Evolutionary conservation across 2,329 filamentous ascomycete genomes (phyloP).

Genomic region (Didymella sp.): DNA sequence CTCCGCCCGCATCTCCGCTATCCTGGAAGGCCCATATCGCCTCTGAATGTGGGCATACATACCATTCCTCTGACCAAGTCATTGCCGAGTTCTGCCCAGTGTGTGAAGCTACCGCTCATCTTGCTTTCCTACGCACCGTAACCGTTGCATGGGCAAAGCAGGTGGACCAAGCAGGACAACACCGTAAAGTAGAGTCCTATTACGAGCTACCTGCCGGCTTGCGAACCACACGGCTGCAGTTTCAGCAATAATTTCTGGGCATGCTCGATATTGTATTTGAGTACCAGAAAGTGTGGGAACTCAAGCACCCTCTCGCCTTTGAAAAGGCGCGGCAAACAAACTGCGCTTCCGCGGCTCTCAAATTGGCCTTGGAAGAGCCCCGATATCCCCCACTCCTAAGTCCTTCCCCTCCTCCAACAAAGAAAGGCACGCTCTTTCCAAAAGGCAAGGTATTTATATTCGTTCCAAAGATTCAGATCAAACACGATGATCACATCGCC

Average conservation of each 20-base stretch:
- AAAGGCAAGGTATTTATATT: not conserved
- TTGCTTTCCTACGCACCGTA: slow-evolving; percentile 1
- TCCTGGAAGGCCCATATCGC: not conserved
- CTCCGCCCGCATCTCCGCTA: not conserved
- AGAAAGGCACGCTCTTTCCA: not conserved
- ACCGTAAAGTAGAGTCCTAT: not conserved
- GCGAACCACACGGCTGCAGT: not conserved
- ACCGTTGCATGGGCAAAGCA: slow-evolving; percentile 1
- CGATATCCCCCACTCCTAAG: not conserved
- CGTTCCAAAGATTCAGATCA: not conserved
- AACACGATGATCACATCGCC: not conserved
- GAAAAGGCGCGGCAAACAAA: not conserved
- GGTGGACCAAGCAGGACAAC: slow-evolving; percentile 1
- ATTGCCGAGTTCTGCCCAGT: not conserved
- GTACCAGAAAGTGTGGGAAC: slow-evolving; percentile 5
- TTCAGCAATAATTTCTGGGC: not conserved
- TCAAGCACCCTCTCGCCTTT: not conserved
- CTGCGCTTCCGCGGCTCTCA: slow-evolving; percentile 2
- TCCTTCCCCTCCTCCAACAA: not conserved
- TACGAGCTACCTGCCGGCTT: not conserved
- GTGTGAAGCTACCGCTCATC: slow-evolving; percentile 3
- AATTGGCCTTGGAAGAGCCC: not conserved
- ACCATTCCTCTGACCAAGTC: not conserved
- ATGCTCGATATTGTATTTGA: not conserved
- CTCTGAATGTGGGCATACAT: not conserved